A percentile compares a stretch with the other conserved stretches of the same genome.
Conservation (phyloP, 2,329 filamentous ascomycete genomes). For the Colletotrichum cereale region DNA sequence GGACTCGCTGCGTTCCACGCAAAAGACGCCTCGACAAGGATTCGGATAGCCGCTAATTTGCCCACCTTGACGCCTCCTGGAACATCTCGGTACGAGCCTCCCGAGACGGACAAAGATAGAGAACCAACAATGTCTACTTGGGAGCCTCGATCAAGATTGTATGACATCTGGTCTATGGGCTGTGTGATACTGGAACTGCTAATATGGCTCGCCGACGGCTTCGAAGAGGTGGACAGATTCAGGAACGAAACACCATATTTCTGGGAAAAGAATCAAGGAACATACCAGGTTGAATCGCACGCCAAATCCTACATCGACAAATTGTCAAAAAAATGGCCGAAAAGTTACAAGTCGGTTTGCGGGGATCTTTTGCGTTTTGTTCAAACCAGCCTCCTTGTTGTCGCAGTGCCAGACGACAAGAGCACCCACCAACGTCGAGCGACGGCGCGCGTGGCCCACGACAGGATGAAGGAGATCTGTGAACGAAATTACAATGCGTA, state of each 20-base stretch:
- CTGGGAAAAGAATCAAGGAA: neutral
- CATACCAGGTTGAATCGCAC: neutral
- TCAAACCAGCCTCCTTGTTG: neutral
- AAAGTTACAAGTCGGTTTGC: neutral
- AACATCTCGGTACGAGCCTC: conserved; percentile 16
- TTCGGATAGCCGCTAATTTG: neutral
- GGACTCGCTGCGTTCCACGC: conserved; percentile 11
- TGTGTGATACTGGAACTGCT: conserved; percentile 47
- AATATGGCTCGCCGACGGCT: conserved; percentile 46
- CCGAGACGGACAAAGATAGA: neutral
- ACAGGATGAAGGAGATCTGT: neutral
- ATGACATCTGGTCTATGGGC: conserved; percentile 49
- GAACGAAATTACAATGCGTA: neutral
- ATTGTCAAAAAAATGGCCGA: neutral
- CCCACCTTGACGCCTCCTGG: neutral
- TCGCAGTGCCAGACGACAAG: neutral
- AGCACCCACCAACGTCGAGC: neutral
- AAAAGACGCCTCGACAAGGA: neutral
- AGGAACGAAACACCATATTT: neutral
- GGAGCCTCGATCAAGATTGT: conserved; percentile 42
- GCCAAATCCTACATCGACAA: neutral
- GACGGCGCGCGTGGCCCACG: neutral
- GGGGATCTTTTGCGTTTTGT: neutral
- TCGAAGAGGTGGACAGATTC: neutral
- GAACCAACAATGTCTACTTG: neutral